These are phyloP conservation scores for Neurospora pannonica DNA, from an alignment of 495 filamentous ascomycete species.

Conservation along the genomic window DNA sequence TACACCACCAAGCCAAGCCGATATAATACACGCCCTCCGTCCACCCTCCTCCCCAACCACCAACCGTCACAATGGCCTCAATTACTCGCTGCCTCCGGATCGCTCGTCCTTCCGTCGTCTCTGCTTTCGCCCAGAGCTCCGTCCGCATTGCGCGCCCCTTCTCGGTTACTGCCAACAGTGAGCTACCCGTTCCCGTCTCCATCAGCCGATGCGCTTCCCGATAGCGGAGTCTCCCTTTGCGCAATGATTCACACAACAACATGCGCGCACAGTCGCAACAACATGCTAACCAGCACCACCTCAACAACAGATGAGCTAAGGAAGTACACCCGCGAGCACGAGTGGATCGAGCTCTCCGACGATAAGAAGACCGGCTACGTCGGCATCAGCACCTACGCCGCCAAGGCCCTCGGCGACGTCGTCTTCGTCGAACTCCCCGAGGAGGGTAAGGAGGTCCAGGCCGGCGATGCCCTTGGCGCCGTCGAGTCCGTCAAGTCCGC, in stretches of 20 bases:
- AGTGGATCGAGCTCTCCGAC: slow-evolving; percentile 84
- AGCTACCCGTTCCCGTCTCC: slow-evolving; percentile 8
- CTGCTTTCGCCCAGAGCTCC: slow-evolving; percentile 27
- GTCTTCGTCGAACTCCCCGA: slow-evolving; percentile 91
- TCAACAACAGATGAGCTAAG: slow-evolving; percentile 46
- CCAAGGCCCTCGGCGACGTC: slow-evolving; percentile 84
- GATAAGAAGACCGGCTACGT: slow-evolving; percentile 63
- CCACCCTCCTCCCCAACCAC: neutral
- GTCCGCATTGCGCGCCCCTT: slow-evolving; percentile 29
- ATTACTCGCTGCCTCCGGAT: slow-evolving; percentile 37
- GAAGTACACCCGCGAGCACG: slow-evolving; percentile 94
- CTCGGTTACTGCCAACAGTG: slow-evolving; percentile 35
- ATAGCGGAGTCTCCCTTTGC: neutral
- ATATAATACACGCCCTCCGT: neutral
- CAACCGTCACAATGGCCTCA: slow-evolving; percentile 33
- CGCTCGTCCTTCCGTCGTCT: slow-evolving; percentile 29
- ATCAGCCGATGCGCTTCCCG: neutral
- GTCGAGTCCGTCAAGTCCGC: slow-evolving; percentile 98
- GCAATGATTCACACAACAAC: neutral
- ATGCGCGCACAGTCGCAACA: neutral
- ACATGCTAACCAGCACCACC: slow-evolving; percentile 2
- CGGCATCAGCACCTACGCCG: slow-evolving; percentile 86
- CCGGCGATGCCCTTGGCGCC: slow-evolving; percentile 77
- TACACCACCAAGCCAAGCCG: neutral
- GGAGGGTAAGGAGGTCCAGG: slow-evolving; percentile 48